Evolutionary conservation across 139 green algal species (phyloP).

Genomic region (Zygnema cylindricum): DNA sequence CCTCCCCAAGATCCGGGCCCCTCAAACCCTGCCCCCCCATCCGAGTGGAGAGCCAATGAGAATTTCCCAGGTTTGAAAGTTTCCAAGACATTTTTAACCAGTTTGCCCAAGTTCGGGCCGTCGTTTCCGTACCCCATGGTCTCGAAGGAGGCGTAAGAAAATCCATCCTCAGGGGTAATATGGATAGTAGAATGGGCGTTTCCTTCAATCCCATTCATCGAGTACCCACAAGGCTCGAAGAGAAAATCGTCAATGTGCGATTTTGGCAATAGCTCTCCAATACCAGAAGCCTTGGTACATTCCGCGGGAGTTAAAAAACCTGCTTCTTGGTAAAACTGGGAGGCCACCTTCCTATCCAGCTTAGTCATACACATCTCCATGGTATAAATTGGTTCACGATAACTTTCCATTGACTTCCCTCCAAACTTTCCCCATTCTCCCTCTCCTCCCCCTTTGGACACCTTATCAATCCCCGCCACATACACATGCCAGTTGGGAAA

Average conservation of each 20-base stretch:
- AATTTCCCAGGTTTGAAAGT: conserved; percentile 72
- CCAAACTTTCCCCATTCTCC: conserved; percentile 11
- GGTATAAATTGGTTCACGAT: conserved; percentile 72
- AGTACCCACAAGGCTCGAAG: conserved; percentile 99
- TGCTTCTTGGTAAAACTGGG: conserved; percentile 80
- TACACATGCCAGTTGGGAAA: conserved; percentile 89
- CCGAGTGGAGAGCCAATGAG: conserved; percentile 68
- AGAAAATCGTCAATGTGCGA: conserved; percentile 94
- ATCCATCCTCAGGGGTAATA: conserved; percentile 93
- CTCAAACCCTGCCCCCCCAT: conserved; percentile 29
- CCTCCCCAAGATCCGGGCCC: conserved; percentile 31
- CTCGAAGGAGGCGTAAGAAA: conserved; percentile 92
- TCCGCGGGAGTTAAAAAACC: conserved; percentile 61
- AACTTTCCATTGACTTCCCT: neutral
- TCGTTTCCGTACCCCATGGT: conserved; percentile 31
- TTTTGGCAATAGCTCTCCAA: conserved; percentile 77
- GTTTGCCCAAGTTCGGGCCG: conserved; percentile 33
- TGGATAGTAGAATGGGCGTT: conserved; percentile 92
- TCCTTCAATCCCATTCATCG: conserved; percentile 89
- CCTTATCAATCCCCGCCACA: conserved; percentile 67
- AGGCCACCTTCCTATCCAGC: conserved; percentile 71
- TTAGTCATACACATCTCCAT: conserved; percentile 97
- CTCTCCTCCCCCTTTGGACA: neutral
- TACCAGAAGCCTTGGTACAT: conserved; percentile 69
- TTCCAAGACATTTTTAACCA: conserved; percentile 61